Conservation (phyloP, 352 stramenopile genomes). For the Phytopythium boreale region DNA sequence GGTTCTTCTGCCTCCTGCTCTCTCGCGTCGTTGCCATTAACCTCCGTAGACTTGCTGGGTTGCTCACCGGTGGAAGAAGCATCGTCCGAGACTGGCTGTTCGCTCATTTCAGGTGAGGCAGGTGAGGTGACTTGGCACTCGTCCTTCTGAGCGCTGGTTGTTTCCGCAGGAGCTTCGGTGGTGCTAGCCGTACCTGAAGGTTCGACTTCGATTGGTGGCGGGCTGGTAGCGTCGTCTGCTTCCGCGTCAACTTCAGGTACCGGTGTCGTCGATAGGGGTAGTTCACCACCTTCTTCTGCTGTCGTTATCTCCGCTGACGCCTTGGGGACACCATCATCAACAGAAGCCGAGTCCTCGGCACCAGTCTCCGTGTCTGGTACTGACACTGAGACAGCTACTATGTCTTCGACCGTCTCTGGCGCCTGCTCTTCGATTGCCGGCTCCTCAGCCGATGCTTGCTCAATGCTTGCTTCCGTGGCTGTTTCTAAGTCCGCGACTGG, state of each 20-base stretch:
- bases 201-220: neutral
- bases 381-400: too few species aligned
- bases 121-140: neutral
- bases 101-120: neutral
- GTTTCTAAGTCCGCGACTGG: neutral
- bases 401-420: neutral
- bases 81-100: neutral
- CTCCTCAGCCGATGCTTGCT: neutral
- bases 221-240: neutral
- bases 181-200: neutral
- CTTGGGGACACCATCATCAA: neutral
- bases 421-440: neutral
- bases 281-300: neutral
- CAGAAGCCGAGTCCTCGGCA: neutral
- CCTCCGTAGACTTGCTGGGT: neutral
- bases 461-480: neutral
- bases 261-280: neutral
- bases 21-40: neutral
- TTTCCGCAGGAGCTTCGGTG: neutral
- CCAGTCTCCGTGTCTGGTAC: neutral
- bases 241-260: neutral
- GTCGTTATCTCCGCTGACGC: neutral
- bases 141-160: neutral
- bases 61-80: neutral
- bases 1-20: neutral